A percentile compares a stretch with the other conserved stretches of the same genome.
Conservation (phyloP, 2,329 filamentous ascomycete species). For the Diaporthe citrichinensis region DNA sequence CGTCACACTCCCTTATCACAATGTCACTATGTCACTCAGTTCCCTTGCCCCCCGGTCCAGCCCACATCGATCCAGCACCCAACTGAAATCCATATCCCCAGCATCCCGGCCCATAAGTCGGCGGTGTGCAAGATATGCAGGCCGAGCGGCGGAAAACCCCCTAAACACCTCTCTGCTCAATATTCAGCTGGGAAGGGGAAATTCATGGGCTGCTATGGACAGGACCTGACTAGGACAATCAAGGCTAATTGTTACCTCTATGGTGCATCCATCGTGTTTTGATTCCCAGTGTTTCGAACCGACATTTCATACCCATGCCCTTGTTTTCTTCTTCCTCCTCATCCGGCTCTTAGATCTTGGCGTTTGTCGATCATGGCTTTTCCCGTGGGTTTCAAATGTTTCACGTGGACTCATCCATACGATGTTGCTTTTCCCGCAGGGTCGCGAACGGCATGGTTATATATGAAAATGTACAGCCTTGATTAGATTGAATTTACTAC, state of each 20-base stretch:
- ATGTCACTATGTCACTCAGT: slow-evolving; percentile 13
- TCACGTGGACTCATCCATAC: neutral
- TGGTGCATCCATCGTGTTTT: neutral
- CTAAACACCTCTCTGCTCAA: neutral
- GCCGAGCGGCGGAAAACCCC: neutral
- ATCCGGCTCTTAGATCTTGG: neutral
- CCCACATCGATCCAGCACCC: neutral
- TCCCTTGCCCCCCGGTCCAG: neutral
- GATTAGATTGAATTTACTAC: neutral
- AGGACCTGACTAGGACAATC: neutral
- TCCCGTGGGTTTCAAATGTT: neutral
- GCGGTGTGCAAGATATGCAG: slow-evolving; percentile 25
- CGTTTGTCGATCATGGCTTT: neutral
- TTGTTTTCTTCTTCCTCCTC: too few relatives aligned
- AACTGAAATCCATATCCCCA: neutral
- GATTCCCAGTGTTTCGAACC: neutral
- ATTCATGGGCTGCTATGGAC: neutral
- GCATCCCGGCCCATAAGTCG: slow-evolving; percentile 25
- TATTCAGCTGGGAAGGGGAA: neutral
- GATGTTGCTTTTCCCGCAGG: neutral
- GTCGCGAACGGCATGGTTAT: neutral
- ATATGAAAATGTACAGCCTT: neutral
- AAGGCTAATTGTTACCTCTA: neutral
- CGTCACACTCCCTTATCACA: neutral
- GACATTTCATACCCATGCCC: neutral